Evolutionary conservation across 257 asterid genomes (phyloP), one percentile per base, ranked within the genome.

Genomic region (Solanum tacnaense): DNA sequence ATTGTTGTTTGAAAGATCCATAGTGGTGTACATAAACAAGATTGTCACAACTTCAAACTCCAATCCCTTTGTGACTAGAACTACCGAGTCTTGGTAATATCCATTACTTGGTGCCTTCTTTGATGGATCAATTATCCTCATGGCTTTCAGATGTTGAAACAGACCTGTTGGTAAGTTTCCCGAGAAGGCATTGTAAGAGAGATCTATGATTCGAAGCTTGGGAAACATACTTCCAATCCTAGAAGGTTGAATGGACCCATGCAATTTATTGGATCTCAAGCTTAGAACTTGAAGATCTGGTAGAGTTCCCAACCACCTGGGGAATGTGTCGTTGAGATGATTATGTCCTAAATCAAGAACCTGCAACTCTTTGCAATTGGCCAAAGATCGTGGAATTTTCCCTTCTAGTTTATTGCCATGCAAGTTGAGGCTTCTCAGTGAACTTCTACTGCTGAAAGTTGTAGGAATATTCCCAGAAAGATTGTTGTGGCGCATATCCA

Each of bases 371-470:
- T 32, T 32, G 35, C 35, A 32, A 32, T 32, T 32, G 35, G 35
- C 0, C 1, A 32, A 32, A 4, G 35, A 32, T 32, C 1, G 35
- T 0, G 35, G 35, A 4, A 32, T 32, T 3, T 46, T 6, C 29
- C 92, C 91, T 34, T 87, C 87, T 13, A 90, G 25, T 15, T 56
- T 49, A 44, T 88, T 90, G 89, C 75, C 12, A 5, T 74, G 79
- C 46, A 90, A 60, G 76, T 86, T 83, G 20, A 88, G 86, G 68
- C 58, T 32, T 3, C 1, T 32, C 5, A 32, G 35, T 32, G 35
- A 3, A 3, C 35, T 32, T 3, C 35, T 1, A 32, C 0, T 32
- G 5, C 35, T 4, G 5, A 32, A 32, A 32, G 0, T 32, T 4
- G 35, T 32, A 0, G 35, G 35, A 32, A 90, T 71, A 10, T 20